Percentiles rank a stretch among this genome's conserved stretches.
These are phyloP conservation scores for Wickerhamiella sergipiensis DNA, from an alignment of 805 yeast genomes.

Conservation along the genomic window DNA sequence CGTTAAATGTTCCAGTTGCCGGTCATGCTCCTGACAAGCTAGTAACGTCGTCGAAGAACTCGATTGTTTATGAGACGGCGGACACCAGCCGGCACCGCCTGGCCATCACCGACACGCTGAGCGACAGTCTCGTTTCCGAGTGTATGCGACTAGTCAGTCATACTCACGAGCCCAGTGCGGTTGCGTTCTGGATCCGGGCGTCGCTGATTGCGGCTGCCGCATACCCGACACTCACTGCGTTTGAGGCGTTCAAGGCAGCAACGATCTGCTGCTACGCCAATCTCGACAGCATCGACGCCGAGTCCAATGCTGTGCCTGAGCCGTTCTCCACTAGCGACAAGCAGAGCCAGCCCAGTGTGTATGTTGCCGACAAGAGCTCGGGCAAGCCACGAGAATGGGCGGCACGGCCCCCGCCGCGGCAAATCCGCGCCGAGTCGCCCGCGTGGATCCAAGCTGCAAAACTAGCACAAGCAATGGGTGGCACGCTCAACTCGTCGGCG, in stretches of 20 bases:
- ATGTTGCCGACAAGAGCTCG: not conserved
- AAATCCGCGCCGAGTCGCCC: not conserved
- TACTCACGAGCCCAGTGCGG: not conserved
- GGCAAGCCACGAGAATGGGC: not conserved
- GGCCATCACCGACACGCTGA: not conserved
- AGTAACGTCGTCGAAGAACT: not conserved
- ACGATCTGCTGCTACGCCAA: not conserved
- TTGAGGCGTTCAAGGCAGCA: not conserved
- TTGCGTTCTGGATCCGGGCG: conserved; percentile 2
- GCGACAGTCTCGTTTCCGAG: not conserved
- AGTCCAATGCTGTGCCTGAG: not conserved
- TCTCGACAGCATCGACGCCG: not conserved
- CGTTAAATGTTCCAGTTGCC: not conserved
- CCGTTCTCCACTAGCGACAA: not conserved
- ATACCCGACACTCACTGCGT: not conserved
- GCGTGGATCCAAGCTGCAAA: not conserved
- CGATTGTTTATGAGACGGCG: not conserved
- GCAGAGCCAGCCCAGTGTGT: not conserved
- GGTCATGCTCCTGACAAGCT: not conserved
- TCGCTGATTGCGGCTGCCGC: conserved; percentile 2
- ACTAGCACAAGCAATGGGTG: conserved; percentile 1
- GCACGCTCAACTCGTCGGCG: conserved; percentile 3
- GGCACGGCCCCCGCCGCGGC: not conserved
- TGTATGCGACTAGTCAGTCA: conserved; percentile 2
- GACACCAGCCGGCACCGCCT: not conserved